A percentile compares a stretch with the other conserved stretches of the same genome.
Evolutionary conservation across 768 basidiomycete species (phyloP).

Genomic region (Amanita brunnescens): DNA sequence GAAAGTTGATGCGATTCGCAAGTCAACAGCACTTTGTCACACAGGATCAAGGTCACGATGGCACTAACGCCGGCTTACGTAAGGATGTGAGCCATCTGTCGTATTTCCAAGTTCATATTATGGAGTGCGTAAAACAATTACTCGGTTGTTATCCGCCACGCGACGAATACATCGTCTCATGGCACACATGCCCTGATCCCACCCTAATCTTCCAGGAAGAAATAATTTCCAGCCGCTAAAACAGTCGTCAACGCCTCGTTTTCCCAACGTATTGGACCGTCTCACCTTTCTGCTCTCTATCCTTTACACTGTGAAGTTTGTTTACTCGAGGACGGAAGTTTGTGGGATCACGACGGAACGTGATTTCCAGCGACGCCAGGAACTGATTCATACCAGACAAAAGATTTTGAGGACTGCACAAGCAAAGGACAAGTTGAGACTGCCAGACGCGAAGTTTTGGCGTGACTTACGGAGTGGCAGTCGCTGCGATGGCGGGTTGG

Average conservation of each 20-base stretch:
- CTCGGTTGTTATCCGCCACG: not conserved
- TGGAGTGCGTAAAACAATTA: not conserved
- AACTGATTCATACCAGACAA: slow-evolving; percentile 98
- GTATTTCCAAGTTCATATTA: no score
- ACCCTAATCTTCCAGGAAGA: slow-evolving; percentile 85
- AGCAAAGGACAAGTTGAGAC: not conserved
- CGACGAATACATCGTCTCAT: not conserved
- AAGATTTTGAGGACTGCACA: slow-evolving; percentile 77
- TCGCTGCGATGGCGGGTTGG: slow-evolving; percentile 78
- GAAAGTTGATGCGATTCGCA: no score
- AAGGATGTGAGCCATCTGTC: no score
- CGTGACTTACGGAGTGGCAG: slow-evolving; percentile 74
- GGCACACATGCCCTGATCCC: not conserved
- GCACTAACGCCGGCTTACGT: no score
- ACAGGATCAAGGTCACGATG: no score
- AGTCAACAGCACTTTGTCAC: no score
- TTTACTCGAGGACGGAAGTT: slow-evolving; percentile 88
- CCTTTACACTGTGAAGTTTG: slow-evolving; percentile 78
- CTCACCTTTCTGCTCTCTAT: slow-evolving; percentile 79
- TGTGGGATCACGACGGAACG: slow-evolving; percentile 96
- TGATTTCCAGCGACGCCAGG: slow-evolving; percentile 91
- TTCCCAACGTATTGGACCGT: slow-evolving; percentile 5
- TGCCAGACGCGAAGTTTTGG: not conserved
- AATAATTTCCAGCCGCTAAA: slow-evolving; percentile 76
- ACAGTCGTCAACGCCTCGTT: slow-evolving; percentile 3